Conservation (phyloP, 148 eudicot genomes). For the Silene conica region DNA sequence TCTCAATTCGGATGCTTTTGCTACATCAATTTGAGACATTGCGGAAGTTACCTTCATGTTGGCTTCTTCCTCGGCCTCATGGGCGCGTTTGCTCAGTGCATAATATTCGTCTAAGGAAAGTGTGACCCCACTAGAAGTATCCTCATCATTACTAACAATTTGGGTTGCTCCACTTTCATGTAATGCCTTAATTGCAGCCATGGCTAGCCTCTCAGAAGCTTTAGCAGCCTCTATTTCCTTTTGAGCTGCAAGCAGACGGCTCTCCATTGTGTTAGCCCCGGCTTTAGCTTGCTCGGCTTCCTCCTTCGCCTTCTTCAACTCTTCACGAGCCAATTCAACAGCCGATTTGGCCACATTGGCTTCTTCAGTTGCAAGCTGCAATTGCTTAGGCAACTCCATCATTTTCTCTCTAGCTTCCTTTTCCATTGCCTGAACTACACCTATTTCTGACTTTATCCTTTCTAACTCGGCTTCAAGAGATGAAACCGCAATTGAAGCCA, state of each 20-base stretch:
- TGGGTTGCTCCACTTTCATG: slow-evolving; percentile 60
- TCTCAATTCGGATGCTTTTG: slow-evolving; percentile 57
- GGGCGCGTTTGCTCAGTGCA: slow-evolving; percentile 74
- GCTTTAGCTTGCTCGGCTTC: slow-evolving; percentile 87
- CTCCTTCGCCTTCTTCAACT: slow-evolving; percentile 57
- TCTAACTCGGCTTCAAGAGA: slow-evolving; percentile 85
- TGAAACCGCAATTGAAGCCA: slow-evolving; percentile 69
- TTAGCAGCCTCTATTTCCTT: slow-evolving; percentile 97
- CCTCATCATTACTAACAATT: slow-evolving; percentile 27
- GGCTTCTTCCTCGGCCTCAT: slow-evolving; percentile 81
- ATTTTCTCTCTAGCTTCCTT: slow-evolving; percentile 71
- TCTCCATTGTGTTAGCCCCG: slow-evolving; percentile 59
- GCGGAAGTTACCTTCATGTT: slow-evolving; percentile 59
- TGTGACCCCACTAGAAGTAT: slow-evolving; percentile 49
- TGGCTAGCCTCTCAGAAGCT: slow-evolving; percentile 76
- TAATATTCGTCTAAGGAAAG: slow-evolving; percentile 86
- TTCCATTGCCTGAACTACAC: slow-evolving; percentile 51
- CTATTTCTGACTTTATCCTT: slow-evolving; percentile 65
- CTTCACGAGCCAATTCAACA: slow-evolving; percentile 57
- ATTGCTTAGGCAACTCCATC: slow-evolving; percentile 63
- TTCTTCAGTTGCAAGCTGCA: slow-evolving; percentile 66
- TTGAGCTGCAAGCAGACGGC: slow-evolving; percentile 62
- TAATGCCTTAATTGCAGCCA: slow-evolving; percentile 73
- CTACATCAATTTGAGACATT: slow-evolving; percentile 58
- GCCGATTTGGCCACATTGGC: slow-evolving; percentile 66